These are phyloP conservation scores for Nakazawaea ishiwadae DNA, from an alignment of 805 yeast genomes.

Conservation along the genomic window DNA sequence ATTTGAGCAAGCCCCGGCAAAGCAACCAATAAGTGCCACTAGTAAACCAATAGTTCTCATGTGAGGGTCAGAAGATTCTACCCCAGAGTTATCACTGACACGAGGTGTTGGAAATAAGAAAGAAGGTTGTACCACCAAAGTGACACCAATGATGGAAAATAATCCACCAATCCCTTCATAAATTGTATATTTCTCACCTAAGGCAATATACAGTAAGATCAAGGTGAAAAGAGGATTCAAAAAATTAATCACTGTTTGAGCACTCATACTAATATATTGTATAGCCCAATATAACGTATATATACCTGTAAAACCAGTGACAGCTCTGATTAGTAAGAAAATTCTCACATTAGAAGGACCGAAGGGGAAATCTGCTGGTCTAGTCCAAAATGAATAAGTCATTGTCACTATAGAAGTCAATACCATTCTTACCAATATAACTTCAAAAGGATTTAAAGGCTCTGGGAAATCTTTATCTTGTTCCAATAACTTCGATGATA, in stretches of 20 bases:
- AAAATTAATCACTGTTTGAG: slow-evolving; percentile 41
- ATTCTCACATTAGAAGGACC: slow-evolving; percentile 31
- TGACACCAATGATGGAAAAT: slow-evolving; percentile 35
- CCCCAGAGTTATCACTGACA: slow-evolving; percentile 24
- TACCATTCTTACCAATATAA: slow-evolving; percentile 36
- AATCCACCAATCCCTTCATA: slow-evolving; percentile 34
- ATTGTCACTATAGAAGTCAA: slow-evolving; percentile 36
- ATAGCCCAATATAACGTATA: slow-evolving; percentile 39
- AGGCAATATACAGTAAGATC: slow-evolving; percentile 33
- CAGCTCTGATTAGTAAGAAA: slow-evolving; percentile 31
- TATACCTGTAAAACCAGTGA: slow-evolving; percentile 36
- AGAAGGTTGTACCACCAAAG: slow-evolving; percentile 39
- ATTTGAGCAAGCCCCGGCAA: slow-evolving; percentile 36
- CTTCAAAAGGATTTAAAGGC: slow-evolving; percentile 39
- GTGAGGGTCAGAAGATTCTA: slow-evolving; percentile 35
- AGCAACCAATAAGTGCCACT: slow-evolving; percentile 35
- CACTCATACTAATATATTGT: slow-evolving; percentile 38
- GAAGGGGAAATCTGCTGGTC: slow-evolving; percentile 35
- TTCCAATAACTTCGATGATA: slow-evolving; percentile 38
- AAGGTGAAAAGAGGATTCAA: slow-evolving; percentile 41
- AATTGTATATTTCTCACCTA: slow-evolving; percentile 35
- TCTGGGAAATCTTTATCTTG: slow-evolving; percentile 31
- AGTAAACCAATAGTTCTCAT: slow-evolving; percentile 34
- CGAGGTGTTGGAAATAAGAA: slow-evolving; percentile 26
- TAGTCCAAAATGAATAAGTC: slow-evolving; percentile 28